Base-by-base conservation (phyloP, 192 early-diverging fungal species). In the Backusella morwellensis region DNA sequence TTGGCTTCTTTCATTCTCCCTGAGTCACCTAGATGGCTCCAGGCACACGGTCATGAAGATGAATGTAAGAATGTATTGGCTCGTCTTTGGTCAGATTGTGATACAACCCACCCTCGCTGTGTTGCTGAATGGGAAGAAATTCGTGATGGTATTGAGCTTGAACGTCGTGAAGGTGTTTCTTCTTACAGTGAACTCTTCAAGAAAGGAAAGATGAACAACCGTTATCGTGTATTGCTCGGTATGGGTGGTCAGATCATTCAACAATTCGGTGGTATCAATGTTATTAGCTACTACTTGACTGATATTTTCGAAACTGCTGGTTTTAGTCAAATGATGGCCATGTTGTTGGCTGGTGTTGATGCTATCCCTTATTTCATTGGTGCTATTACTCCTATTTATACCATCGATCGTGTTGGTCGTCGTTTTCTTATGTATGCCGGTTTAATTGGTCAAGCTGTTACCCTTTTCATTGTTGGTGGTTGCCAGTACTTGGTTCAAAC, bases 371-470 rank as follows among this genome's bases (percentile, higher is more conserved):
- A 96, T 80, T 84, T 94, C 66, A 72, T 95, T 35, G 81, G 87
- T 6, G 93, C 94, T 9, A 79, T 95, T 54, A 93, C 93, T 4
- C 90, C 89, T 32, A 93, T 94, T 72, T 89, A 89, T 71, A 85
- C 85, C 50, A 84, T 95, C 73, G 94, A 95, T 66, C 85, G 88
- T 17, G 80, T 90, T 66, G 95, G 95, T 36, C 91, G 95, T 17
- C 84, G 90, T 41, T 85, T 82, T 63, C 89, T 95, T 1, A 81
- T 81, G 80, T 81, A 77, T 29, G 44, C 29, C 32, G 80, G 80
- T 73, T 52, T 82, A 9, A 73, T 82, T 56, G 74, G 77, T 35
- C 76, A 78, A 63, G 71, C 75, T n/a, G 70, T 68, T 26, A 76
- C 76, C 32, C 56, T 82, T 40, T 68, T 78, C 35, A 72, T 82